Evolutionary conservation across 495 filamentous ascomycete genomes (phyloP).

Genomic region (Penicillium goetzii): DNA sequence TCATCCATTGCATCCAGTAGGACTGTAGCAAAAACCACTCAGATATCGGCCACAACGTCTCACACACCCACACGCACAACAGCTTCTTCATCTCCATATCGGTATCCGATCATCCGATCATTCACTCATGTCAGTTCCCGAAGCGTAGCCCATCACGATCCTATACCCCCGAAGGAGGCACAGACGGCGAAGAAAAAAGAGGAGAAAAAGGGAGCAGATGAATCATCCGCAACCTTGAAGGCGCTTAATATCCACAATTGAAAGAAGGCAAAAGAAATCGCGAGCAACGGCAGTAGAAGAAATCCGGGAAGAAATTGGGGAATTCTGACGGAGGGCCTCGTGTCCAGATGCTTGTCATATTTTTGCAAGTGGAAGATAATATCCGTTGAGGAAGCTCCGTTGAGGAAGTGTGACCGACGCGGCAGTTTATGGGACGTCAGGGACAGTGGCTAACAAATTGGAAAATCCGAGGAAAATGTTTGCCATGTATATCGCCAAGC

Average conservation of each 20-base stretch:
- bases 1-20: conserved; percentile 14
- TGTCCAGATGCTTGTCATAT: conserved; percentile 1
- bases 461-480: conserved; percentile 9
- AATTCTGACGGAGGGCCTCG: conserved; percentile 7
- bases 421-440: conserved; percentile 4
- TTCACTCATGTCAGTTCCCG: background rate
- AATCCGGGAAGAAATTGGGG: conserved; percentile 11
- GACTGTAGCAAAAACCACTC: conserved; percentile 22
- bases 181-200: background rate
- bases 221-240: background rate
- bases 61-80: conserved; percentile 1
- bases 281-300: conserved; percentile 11
- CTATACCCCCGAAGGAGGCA: conserved; percentile 1
- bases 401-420: background rate
- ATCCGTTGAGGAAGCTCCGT: conserved; percentile 6
- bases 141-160: conserved; percentile 1
- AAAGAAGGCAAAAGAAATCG: conserved; percentile 13
- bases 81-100: background rate
- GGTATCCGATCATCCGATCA: conserved; percentile 9
- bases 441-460: conserved; percentile 12
- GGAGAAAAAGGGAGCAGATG: background rate
- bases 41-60: conserved; percentile 10
- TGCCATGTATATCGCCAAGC: conserved; percentile 4
- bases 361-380: background rate
- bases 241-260: conserved; percentile 18